These are phyloP conservation scores for Monilinia laxa DNA, from an alignment of 2,329 filamentous ascomycete species.

Conservation along the genomic window DNA sequence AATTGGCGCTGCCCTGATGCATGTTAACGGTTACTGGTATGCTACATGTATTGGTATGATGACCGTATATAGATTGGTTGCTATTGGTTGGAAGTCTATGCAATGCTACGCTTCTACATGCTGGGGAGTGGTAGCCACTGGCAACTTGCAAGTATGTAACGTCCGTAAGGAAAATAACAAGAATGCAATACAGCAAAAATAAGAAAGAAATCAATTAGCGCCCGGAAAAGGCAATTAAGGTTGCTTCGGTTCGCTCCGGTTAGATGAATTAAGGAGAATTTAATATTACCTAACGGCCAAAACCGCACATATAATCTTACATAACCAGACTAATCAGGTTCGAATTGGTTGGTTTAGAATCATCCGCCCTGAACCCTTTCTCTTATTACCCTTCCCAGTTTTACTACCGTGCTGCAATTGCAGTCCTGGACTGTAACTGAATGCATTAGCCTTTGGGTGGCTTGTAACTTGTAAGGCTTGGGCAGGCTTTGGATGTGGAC, in stretches of 20 bases:
- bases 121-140: constrained; percentile 1
- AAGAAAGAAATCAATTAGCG: background rate
- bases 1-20: constrained; percentile 1
- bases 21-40: background rate
- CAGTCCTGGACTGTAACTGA: too few species aligned
- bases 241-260: constrained; percentile 19
- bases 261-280: background rate
- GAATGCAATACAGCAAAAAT: background rate
- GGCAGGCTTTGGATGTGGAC: background rate
- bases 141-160: background rate
- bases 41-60: background rate
- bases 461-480: too few species aligned
- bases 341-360: background rate
- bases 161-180: background rate
- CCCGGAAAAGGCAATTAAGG: background rate
- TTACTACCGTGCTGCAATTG: background rate
- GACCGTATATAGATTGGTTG: background rate
- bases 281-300: background rate
- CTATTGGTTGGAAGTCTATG: constrained; percentile 1
- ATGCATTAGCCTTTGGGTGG: too few species aligned
- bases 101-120: background rate
- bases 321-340: background rate
- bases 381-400: background rate
- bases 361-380: background rate
- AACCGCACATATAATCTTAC: background rate